Conservation (phyloP, 345 rosid species). For the Punica granatum region DNA sequence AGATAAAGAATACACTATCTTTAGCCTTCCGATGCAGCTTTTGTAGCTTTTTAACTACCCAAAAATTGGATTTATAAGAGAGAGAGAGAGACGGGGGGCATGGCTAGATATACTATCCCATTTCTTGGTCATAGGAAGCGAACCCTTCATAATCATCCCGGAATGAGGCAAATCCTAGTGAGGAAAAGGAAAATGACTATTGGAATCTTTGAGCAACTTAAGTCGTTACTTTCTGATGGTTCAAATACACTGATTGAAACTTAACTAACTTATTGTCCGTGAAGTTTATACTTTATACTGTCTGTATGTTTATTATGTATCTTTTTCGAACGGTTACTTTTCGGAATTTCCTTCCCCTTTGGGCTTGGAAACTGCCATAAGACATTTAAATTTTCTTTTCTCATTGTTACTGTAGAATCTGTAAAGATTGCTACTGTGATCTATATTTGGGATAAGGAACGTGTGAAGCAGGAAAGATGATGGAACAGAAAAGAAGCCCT, state of each 20-base stretch:
- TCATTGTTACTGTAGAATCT: conserved; percentile 1
- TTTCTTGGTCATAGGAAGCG: not conserved
- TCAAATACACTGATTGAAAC: too few species aligned
- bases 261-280: too few species aligned
- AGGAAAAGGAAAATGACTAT: not conserved
- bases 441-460: conserved; percentile 31
- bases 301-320: too few species aligned
- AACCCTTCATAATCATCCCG: not conserved
- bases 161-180: not conserved
- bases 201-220: not conserved
- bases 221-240: too few species aligned
- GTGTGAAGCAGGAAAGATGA: conserved; percentile 42
- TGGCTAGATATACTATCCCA: not conserved
- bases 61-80: not conserved
- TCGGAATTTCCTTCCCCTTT: not conserved
- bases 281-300: too few species aligned
- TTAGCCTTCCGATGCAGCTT: not conserved
- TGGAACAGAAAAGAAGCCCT: conserved; percentile 70
- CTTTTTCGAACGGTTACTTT: not conserved
- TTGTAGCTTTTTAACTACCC: not conserved
- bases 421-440: conserved; percentile 10
- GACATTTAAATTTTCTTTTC: not conserved
- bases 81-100: not conserved
- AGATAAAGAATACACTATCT: not conserved
- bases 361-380: not conserved